Evolutionary conservation across 2,329 filamentous ascomycete species (phyloP).

Genomic region (Lachnellula willkommii): DNA sequence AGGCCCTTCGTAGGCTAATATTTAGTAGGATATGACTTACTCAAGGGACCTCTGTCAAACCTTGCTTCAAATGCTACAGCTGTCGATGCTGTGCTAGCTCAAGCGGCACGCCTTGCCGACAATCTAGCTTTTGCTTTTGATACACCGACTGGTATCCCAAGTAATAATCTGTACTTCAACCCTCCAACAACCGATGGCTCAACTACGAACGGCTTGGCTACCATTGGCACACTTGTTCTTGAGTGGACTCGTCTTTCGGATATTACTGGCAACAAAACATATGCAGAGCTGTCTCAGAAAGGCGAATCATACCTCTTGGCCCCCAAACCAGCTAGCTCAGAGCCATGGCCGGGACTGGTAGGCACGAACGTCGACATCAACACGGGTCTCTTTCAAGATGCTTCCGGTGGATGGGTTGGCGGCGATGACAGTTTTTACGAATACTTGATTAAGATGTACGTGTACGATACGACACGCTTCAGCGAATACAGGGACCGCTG

Average conservation of each 20-base stretch:
- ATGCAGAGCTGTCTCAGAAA: conserved; percentile 60
- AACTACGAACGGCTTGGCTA: conserved; percentile 65
- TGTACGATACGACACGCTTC: conserved; percentile 67
- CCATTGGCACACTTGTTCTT: conserved; percentile 70
- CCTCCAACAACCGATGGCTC: conserved; percentile 46
- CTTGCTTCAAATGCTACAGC: conserved; percentile 39
- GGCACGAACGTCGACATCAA: conserved; percentile 61
- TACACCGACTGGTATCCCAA: conserved; percentile 68
- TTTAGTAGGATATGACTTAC: conserved; percentile 57
- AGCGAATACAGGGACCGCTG: conserved; percentile 65
- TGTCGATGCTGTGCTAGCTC: conserved; percentile 56
- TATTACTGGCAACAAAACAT: conserved; percentile 61
- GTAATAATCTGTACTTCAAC: conserved; percentile 60
- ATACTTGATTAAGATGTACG: conserved; percentile 86
- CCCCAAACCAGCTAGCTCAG: conserved; percentile 55
- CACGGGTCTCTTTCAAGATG: conserved; percentile 63
- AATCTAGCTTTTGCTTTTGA: conserved; percentile 73
- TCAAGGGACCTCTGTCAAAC: conserved; percentile 58
- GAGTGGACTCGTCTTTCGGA: conserved; percentile 82
- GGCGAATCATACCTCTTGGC: conserved; percentile 65
- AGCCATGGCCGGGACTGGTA: conserved; percentile 73
- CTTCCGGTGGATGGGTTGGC: conserved; percentile 68
- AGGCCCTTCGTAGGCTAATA: background rate
- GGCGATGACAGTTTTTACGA: conserved; percentile 81
- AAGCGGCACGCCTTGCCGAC: conserved; percentile 65